A percentile compares a stretch with the other conserved stretches of the same genome.
Conservation (phyloP, 2,329 filamentous ascomycete species). For the Alternaria hordeiaustralica region DNA sequence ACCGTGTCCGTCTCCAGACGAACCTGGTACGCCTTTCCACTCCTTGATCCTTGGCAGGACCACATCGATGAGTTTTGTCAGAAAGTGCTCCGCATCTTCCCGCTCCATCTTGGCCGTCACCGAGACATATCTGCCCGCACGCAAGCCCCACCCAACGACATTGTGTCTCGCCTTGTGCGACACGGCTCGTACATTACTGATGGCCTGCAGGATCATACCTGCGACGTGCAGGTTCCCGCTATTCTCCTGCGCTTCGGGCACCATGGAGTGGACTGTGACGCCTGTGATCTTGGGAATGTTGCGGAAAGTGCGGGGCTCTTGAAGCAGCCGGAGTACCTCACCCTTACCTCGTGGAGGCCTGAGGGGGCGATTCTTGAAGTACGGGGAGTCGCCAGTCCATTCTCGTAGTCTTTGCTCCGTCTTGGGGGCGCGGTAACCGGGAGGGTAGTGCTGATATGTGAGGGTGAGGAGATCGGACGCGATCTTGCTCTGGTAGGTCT, state of each 20-base stretch:
- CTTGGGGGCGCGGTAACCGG: conserved; percentile 70
- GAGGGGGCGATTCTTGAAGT: conserved; percentile 88
- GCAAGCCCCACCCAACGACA: conserved; percentile 77
- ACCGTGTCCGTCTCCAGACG: conserved; percentile 83
- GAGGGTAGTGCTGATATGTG: conserved; percentile 83
- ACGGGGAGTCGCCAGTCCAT: conserved; percentile 92
- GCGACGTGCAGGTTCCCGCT: conserved; percentile 80
- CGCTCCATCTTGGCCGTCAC: conserved; percentile 80
- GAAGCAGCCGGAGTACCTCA: conserved; percentile 71
- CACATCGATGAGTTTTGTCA: conserved; percentile 87
- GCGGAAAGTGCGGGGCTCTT: conserved; percentile 72
- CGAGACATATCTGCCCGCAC: conserved; percentile 72
- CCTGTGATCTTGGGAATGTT: conserved; percentile 84
- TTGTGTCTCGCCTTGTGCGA: conserved; percentile 73
- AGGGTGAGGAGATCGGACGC: conserved; percentile 88
- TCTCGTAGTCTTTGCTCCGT: conserved; percentile 72
- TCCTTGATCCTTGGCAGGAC: conserved; percentile 97
- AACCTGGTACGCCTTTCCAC: conserved; percentile 80
- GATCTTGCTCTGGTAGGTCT: conserved; percentile 88
- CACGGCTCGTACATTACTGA: conserved; percentile 76
- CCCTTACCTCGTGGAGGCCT: conserved; percentile 83
- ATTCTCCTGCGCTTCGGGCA: conserved; percentile 71
- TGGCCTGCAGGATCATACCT: conserved; percentile 82
- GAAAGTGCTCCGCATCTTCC: conserved; percentile 85
- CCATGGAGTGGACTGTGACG: conserved; percentile 80